A percentile compares a stretch with the other conserved stretches of the same genome.
These are phyloP conservation scores for Trichosporon faecale DNA, from an alignment of 1,284 basidiomycete genomes.

Conservation along the genomic window DNA sequence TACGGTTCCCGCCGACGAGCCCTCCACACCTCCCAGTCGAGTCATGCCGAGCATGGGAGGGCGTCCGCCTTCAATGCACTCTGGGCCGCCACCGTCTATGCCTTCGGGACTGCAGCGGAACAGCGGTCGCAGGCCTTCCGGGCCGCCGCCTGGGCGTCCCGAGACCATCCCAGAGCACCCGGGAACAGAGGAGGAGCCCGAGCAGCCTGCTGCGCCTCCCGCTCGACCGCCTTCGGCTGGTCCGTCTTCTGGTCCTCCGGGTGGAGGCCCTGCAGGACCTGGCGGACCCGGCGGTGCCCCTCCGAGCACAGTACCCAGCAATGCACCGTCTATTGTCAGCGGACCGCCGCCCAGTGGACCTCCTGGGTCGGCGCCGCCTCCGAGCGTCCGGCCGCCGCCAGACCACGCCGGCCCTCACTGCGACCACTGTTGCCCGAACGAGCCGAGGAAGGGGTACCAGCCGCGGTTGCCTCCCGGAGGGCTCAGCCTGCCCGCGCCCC, in stretches of 20 bases:
- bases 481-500: background rate
- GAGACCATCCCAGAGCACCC: background rate
- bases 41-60: background rate
- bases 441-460: background rate
- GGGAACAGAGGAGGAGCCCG: background rate
- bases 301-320: background rate
- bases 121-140: background rate
- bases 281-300: background rate
- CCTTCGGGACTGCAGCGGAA: background rate
- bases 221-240: background rate
- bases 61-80: background rate
- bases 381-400: background rate
- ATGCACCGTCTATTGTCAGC: background rate
- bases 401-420: background rate
- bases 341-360: background rate
- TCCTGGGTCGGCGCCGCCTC: background rate
- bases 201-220: background rate
- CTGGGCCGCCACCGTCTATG: background rate
- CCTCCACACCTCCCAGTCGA: background rate
- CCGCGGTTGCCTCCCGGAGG: background rate
- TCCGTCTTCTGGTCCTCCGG: background rate
- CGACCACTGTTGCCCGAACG: slow-evolving; percentile 9
- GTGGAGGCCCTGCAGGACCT: background rate
- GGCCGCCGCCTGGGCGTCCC: background rate
- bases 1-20: background rate